Evolutionary conservation across 1,284 basidiomycete genomes (phyloP).

Genomic region (Pascua guehoae): DNA sequence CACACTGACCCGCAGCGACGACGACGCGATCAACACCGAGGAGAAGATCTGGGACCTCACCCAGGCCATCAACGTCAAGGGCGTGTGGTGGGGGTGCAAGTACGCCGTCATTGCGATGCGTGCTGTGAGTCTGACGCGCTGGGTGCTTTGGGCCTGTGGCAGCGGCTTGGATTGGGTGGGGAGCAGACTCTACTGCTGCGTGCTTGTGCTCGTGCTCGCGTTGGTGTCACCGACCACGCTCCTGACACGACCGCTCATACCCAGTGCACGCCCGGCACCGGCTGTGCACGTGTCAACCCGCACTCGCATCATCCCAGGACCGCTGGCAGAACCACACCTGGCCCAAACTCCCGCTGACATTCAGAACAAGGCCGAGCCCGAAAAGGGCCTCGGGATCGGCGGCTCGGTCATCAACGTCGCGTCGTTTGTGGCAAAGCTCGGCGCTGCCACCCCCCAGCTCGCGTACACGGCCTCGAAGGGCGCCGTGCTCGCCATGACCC

Average conservation of each 20-base stretch:
- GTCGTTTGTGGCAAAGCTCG: conserved; percentile 87
- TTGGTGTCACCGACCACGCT: too few species aligned
- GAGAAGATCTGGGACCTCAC: conserved; percentile 94
- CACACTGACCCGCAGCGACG: conserved; percentile 57
- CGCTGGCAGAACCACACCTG: not conserved
- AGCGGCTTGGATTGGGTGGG: too few species aligned
- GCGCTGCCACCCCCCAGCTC: conserved; percentile 91
- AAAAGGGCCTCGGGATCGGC: conserved; percentile 73
- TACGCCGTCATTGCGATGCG: conserved; percentile 95
- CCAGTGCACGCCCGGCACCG: too few species aligned
- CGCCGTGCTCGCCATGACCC: conserved; percentile 94
- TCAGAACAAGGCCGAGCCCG: conserved; percentile 71
- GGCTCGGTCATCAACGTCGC: conserved; percentile 96
- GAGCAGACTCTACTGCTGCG: too few species aligned
- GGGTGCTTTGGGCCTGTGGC: too few species aligned
- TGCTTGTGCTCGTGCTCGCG: too few species aligned
- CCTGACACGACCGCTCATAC: too few species aligned
- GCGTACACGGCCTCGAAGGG: conserved; percentile 69
- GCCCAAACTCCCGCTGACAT: not conserved
- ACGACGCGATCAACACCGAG: conserved; percentile 90
- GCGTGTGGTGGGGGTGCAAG: conserved; percentile 98
- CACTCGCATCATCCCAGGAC: too few species aligned
- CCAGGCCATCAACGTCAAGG: conserved; percentile 92
- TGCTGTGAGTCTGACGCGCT: conserved; percentile 35
- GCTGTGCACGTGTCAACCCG: not conserved